These are phyloP conservation scores for Populus hybrid DNA, from an alignment of 441 rosid genomes.

Conservation along the genomic window DNA sequence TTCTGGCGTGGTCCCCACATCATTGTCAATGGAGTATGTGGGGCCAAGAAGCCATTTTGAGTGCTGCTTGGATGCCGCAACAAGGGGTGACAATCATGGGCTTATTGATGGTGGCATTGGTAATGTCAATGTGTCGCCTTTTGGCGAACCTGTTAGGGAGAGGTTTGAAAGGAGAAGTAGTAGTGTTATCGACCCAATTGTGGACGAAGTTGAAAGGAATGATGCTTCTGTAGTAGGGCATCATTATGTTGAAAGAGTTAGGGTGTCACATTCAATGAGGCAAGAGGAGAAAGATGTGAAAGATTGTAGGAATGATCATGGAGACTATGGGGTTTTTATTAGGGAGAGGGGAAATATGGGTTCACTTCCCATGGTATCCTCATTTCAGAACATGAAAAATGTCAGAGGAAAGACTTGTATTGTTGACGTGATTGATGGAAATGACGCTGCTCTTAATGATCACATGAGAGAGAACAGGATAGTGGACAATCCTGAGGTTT, in stretches of 20 bases:
- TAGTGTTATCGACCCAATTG: conserved; percentile 20
- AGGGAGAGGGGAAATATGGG: background rate
- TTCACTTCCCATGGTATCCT: background rate
- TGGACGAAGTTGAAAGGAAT: conserved; percentile 20
- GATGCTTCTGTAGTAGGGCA: background rate
- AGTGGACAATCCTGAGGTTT: too few species aligned
- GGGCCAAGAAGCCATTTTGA: conserved; percentile 3
- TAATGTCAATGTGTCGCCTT: background rate
- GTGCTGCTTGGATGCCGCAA: conserved; percentile 1
- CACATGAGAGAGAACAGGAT: background rate
- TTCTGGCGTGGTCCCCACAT: conserved; percentile 6
- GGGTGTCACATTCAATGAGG: too few species aligned
- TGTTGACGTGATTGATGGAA: conserved; percentile 18
- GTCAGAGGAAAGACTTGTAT: conserved; percentile 1
- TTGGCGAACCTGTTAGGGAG: background rate
- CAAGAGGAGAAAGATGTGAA: too few species aligned
- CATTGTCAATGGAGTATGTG: conserved; percentile 13
- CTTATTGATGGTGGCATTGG: background rate
- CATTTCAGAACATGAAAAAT: background rate
- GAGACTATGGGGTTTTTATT: too few species aligned
- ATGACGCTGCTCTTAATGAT: background rate
- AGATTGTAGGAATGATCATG: too few species aligned
- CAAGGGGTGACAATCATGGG: conserved; percentile 3
- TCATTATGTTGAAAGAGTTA: too few species aligned
- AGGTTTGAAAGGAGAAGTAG: background rate